These are phyloP conservation scores for Nigrospora osmanthi DNA, from an alignment of 2,329 filamentous ascomycete species.

Conservation along the genomic window DNA sequence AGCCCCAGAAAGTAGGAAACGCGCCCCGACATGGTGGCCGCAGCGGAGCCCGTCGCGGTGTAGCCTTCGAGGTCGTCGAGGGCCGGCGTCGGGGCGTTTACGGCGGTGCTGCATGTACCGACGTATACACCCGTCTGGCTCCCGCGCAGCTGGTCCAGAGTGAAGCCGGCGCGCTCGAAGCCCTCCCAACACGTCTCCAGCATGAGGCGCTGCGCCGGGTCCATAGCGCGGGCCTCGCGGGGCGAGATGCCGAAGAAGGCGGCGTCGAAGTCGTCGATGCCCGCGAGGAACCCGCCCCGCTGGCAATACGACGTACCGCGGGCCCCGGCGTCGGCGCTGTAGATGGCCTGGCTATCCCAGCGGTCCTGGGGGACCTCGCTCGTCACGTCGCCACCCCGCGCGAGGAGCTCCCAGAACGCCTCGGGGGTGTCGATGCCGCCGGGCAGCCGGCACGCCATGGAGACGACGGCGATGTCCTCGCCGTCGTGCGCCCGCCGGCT, in stretches of 20 bases:
- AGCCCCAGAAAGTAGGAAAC: slow-evolving; percentile 2
- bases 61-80: background rate
- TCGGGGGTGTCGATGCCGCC: slow-evolving; percentile 19
- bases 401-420: slow-evolving; percentile 24
- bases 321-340: background rate
- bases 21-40: slow-evolving; percentile 1
- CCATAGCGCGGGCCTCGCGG: slow-evolving; percentile 14
- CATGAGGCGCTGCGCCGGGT: slow-evolving; percentile 8
- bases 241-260: slow-evolving; percentile 16
- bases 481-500: no score
- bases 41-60: background rate
- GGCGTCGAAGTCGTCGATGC: slow-evolving; percentile 14
- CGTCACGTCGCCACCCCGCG: slow-evolving; percentile 15
- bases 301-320: background rate
- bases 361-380: slow-evolving; percentile 19
- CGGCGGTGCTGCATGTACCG: background rate
- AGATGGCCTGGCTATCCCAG: slow-evolving; percentile 11
- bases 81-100: background rate
- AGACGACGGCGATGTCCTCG: slow-evolving; percentile 19
- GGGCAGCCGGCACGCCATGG: slow-evolving; percentile 25
- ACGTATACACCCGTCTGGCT: slow-evolving; percentile 2
- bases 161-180: slow-evolving; percentile 1
- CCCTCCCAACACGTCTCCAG: slow-evolving; percentile 2
- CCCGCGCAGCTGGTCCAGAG: background rate
- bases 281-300: slow-evolving; percentile 13